Conservation (phyloP, 2,329 filamentous ascomycete species). For the Aspergillus brunneoviolaceus region DNA sequence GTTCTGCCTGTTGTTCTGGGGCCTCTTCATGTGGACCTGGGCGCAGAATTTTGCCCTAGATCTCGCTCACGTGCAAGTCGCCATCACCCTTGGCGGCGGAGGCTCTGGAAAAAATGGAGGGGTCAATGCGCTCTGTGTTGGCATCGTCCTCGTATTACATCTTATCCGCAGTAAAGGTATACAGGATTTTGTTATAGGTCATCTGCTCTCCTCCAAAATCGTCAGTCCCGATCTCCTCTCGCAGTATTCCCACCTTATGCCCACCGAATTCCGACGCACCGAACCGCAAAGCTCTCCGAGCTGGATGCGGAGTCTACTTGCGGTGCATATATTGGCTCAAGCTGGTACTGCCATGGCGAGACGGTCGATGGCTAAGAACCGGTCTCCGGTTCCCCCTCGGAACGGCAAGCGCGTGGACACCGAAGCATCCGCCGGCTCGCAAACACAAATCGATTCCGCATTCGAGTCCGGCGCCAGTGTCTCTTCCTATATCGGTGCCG, state of each 20-base stretch:
- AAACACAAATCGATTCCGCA: constrained; percentile 42
- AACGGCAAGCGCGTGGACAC: constrained; percentile 46
- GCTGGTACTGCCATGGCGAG: constrained; percentile 49
- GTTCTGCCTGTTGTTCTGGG: constrained; percentile 78
- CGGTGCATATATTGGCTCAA: constrained; percentile 51
- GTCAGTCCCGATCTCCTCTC: constrained; percentile 44
- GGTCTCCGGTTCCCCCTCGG: constrained; percentile 41
- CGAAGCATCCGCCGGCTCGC: constrained; percentile 46
- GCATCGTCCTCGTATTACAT: constrained; percentile 48
- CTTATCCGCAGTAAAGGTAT: constrained; percentile 47
- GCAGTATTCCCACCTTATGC: constrained; percentile 45
- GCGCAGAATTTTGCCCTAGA: constrained; percentile 86
- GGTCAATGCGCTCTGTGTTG: constrained; percentile 47
- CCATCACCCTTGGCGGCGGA: constrained; percentile 83
- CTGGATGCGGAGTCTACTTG: constrained; percentile 49
- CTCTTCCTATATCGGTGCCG: constrained; percentile 40
- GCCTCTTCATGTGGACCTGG: constrained; percentile 77
- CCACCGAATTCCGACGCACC: constrained; percentile 44
- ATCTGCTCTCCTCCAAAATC: constrained; percentile 47
- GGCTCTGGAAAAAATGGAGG: constrained; percentile 51
- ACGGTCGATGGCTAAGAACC: constrained; percentile 47
- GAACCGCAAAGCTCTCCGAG: constrained; percentile 45
- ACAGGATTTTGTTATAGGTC: constrained; percentile 51
- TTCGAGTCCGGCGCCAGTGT: constrained; percentile 45
- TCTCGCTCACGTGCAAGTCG: constrained; percentile 88